Base-by-base conservation (phyloP, 1,284 basidiomycete species). In the Bjerkandera adusta region DNA sequence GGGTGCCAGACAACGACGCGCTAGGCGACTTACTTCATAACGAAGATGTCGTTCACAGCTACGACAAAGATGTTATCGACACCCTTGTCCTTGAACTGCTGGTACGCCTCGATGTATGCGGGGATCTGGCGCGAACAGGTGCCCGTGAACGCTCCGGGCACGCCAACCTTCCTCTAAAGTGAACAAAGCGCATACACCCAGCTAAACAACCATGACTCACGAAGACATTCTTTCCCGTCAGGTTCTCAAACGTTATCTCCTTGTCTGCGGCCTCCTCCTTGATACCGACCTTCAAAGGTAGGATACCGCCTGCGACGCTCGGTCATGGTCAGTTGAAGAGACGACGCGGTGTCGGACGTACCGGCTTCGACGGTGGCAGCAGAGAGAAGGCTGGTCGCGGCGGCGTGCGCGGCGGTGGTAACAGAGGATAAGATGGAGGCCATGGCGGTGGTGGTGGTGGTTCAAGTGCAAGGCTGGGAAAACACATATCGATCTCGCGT, bases 1-100 rank as follows among this genome's bases (percentile, higher is more conserved):
- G 35, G n/a, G n/a, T n/a, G 8, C 27, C 21, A n/a, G 18, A 25
- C 1, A 20, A 47, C 16, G 34, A 21, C 27, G 20, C 32, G 13
- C n/a, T 16, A 38, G 38, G 25, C 8, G 15, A 63, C 69, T 24
- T 50, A 83, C 79, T 81, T 77, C 54, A 73, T 75, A 21, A 79
- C 78, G 53, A 86, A 89, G 11, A 73, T 73, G 61, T 89, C 86
- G 63, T 89, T 89, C 38, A 89, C 83, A 13, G 77, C 69, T 37
- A 89, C 70, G 48, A 89, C 71, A 58, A 80, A 87, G 55, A 90
- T 75, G 50, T 77, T 76, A 33, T 76, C 72, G 54, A 90, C 68
- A n/a, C 86, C 86, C 65, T 82, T 85, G 16, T 66, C 75, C 64
- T 77, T 77, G 74, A 88, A 87, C 51, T 79, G 65, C 4, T 79